Base-by-base conservation (phyloP, 768 basidiomycete genomes). In the Trametes gibbosa region DNA sequence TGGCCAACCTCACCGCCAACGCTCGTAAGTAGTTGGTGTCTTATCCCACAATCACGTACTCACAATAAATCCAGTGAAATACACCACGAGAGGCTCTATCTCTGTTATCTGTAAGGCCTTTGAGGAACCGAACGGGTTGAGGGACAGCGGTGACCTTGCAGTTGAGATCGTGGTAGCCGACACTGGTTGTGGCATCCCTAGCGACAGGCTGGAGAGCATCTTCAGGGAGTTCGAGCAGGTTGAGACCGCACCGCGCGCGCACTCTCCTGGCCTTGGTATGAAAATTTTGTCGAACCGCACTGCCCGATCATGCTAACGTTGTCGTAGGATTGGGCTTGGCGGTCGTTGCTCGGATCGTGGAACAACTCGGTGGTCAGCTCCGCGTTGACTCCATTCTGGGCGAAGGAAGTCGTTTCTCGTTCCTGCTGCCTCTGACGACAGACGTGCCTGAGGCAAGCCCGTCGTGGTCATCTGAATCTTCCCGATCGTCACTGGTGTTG, bases 211-310 rank as follows among this genome's bases (percentile, higher is more conserved):
- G 17, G 86, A 88, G 68, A 83, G 80, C 52, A 89, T 92, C 50
- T 92, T 92, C 72, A 76, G 89, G 59, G 87, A 90, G 59, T 87
- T 93, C 53, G 89, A 91, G 70, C 85, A 89, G 63, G 86, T 90
- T 9, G 89, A 89, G 66, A 79, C 76, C 19, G 75, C 79, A 52
- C 68, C 78, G 9, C 76, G 71, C 62, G 65, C 70, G 21, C 69
- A 64, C 41, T 65, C 65, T 13, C 75, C 74, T 34, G 84, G 83
- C 9, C 77, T 85, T 37, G 84, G 84, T 81, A 61, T 48, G 77
- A 9, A 21, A 21, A 40, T 13, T 21, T 21, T 19, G 19, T 19
- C 10, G 56, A 2, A 8, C 3, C 29, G 1, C 7, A 17, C 19
- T 21, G 14, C 29, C n/a, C 24, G 2, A 14, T 16, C 16, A 16